phyloP scores from a whole-genome alignment of 2,329 filamentous ascomycete species.

The Aspergillus neoniger region DNA sequence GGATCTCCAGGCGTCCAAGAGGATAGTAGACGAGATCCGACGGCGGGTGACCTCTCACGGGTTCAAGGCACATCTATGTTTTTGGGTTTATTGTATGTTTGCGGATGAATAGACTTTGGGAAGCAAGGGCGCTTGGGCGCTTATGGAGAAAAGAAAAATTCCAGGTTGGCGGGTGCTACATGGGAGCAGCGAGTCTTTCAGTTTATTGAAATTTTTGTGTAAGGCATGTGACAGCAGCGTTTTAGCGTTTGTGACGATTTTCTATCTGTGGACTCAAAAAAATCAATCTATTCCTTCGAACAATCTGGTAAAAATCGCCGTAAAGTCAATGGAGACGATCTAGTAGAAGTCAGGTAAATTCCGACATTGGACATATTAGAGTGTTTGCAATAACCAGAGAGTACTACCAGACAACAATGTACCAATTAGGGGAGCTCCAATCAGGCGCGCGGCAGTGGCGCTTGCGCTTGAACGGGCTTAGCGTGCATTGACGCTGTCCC shows the following conservation, averaged over 20 bases:
- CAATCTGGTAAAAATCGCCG: background rate
- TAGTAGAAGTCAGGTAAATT: too few species aligned
- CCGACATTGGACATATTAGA: too few species aligned
- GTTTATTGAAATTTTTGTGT: background rate
- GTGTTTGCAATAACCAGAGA: too few species aligned
- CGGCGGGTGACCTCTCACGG: slow-evolving; percentile 7
- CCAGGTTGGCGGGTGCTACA: background rate
- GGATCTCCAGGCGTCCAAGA: background rate
- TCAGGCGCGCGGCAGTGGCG: slow-evolving; percentile 15
- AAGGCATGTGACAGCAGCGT: slow-evolving; percentile 5
- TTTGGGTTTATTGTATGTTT: slow-evolving; percentile 9
- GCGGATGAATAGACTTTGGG: slow-evolving; percentile 16
- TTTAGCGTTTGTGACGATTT: slow-evolving; percentile 1
- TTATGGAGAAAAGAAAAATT: slow-evolving; percentile 37
- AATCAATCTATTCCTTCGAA: background rate
- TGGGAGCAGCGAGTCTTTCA: background rate
- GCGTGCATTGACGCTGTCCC: slow-evolving; percentile 7
- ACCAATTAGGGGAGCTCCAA: too few species aligned
- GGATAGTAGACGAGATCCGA: background rate
- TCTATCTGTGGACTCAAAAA: background rate
- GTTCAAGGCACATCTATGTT: slow-evolving; percentile 4
- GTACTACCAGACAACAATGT: too few species aligned
- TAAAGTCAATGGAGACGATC: too few species aligned
- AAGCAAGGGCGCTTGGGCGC: slow-evolving; percentile 28
- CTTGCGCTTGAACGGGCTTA: slow-evolving; percentile 4